Conservation (phyloP, 2,329 filamentous ascomycete species). For the Arthrobotrys sphaeroides region DNA sequence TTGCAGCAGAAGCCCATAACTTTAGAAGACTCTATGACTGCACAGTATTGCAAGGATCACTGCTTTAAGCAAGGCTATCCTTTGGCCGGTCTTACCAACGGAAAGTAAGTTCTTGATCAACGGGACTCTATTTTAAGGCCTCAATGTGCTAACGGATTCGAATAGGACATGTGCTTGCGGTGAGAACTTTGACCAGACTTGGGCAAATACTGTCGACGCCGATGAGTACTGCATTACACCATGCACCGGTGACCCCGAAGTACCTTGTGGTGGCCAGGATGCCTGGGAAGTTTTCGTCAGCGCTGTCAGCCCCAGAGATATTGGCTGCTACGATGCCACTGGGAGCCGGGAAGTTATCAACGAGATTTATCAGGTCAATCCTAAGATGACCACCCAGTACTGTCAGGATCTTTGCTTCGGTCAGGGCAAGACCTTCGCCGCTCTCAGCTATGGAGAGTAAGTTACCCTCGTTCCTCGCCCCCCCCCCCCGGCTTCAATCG, state of each 20-base stretch:
- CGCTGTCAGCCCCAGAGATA: neutral
- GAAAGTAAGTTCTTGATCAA: constrained; percentile 13
- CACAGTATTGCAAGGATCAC: neutral
- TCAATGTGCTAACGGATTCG: neutral
- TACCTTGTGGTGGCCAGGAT: neutral
- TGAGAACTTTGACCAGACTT: neutral
- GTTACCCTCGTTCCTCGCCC: neutral
- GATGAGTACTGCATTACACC: neutral
- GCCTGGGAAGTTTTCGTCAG: constrained; percentile 11
- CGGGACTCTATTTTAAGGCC: neutral
- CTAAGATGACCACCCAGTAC: constrained; percentile 4
- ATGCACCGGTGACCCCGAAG: neutral
- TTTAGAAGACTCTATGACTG: constrained; percentile 2
- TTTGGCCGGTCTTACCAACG: constrained; percentile 26
- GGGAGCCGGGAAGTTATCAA: neutral
- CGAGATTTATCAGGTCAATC: neutral
- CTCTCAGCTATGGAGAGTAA: constrained; percentile 25
- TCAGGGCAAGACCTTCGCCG: constrained; percentile 12
- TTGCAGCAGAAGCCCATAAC: neutral
- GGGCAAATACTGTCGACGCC: neutral
- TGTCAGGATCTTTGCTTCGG: constrained; percentile 17
- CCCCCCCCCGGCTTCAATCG: neutral
- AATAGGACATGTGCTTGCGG: constrained; percentile 30
- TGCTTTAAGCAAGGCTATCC: neutral
- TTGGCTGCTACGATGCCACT: constrained; percentile 30